Conservation (phyloP, 106 monocot genomes). For the Dioscorea alata region DNA sequence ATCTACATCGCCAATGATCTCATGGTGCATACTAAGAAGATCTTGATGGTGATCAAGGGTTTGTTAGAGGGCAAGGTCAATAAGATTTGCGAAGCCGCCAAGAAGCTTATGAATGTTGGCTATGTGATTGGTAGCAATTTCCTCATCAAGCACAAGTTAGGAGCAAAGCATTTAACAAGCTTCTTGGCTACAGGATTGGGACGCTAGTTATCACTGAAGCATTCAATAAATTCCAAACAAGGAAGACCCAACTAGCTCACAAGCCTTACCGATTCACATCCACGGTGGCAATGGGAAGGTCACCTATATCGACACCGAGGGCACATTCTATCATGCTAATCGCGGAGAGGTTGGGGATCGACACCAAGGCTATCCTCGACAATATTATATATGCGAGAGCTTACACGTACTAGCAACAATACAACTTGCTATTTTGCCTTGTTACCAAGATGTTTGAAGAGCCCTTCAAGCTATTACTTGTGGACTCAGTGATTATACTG, state of each 20-base stretch:
- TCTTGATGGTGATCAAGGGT: constrained; percentile 90
- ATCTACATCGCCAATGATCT: constrained; percentile 98
- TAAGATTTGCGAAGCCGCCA: constrained; percentile 89
- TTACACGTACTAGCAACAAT: constrained; percentile 96
- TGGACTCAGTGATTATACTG: constrained; percentile 86
- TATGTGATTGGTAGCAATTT: constrained; percentile 82
- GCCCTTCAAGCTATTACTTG: constrained; percentile 90
- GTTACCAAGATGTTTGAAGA: constrained; percentile 98
- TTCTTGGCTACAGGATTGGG: constrained; percentile 90
- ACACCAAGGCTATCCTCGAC: constrained; percentile 77
- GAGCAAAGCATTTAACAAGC: constrained; percentile 84
- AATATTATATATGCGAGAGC: constrained; percentile 98
- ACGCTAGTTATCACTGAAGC: constrained; percentile 89
- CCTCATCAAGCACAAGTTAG: constrained; percentile 72
- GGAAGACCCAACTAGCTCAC: constrained; percentile 95
- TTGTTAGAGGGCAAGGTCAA: constrained; percentile 96
- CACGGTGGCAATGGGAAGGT: constrained; percentile 96
- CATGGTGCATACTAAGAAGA: constrained; percentile 99
- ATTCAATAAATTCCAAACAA: constrained; percentile 91
- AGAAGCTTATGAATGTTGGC: constrained; percentile 81
- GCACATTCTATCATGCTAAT: constrained; percentile 99
- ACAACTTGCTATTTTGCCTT: constrained; percentile 82
- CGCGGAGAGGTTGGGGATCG: constrained; percentile 97
- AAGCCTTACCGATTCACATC: constrained; percentile 79
- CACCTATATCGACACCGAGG: constrained; percentile 96